Conservation (phyloP, 208 protist species). For the Trichomonas tenax region DNA sequence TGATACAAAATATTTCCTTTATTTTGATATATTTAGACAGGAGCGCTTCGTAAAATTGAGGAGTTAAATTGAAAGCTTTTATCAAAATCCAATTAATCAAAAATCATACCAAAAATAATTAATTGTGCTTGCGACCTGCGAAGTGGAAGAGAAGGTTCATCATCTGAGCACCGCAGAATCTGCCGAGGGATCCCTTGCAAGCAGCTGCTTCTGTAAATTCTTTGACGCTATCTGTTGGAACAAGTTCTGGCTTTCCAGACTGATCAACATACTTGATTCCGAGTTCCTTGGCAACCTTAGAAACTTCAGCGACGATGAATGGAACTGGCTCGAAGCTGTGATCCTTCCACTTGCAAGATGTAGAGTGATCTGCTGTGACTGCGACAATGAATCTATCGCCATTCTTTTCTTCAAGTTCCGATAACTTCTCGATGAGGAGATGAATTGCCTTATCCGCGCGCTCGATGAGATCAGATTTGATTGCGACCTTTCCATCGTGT, state of each 20-base stretch:
- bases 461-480: background rate
- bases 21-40: no score
- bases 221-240: background rate
- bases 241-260: background rate
- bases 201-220: background rate
- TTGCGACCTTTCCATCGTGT: background rate
- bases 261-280: background rate
- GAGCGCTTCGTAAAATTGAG: no score
- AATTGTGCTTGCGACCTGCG: background rate
- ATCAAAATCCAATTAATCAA: no score
- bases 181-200: background rate
- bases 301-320: background rate
- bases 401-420: background rate
- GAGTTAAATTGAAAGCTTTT: no score
- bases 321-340: constrained; percentile 19
- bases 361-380: constrained; percentile 3
- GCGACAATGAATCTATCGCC: background rate
- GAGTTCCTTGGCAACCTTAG: background rate
- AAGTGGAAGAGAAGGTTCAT: background rate
- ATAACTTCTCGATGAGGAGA: background rate
- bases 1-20: no score
- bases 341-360: background rate
- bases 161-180: background rate
- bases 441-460: constrained; percentile 10
- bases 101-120: background rate